Evolutionary conservation across 805 yeast genomes (phyloP).

Genomic region (Saturnispora bothae): DNA sequence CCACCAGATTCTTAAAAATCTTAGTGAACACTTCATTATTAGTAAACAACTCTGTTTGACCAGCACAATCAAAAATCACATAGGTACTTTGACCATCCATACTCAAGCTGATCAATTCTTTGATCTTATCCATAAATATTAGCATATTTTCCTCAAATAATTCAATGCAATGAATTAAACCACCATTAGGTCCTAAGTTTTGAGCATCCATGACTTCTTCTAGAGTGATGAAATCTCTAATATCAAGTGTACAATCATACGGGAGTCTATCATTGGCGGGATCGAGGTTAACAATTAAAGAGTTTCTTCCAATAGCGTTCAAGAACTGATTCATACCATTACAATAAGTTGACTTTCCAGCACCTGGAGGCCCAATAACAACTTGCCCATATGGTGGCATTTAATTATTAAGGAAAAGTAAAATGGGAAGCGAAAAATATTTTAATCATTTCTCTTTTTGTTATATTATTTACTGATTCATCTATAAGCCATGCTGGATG

Average conservation of each 20-base stretch:
- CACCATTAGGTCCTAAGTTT: conserved; percentile 65
- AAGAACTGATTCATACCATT: conserved; percentile 87
- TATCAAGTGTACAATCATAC: conserved; percentile 45
- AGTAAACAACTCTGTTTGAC: conserved; percentile 92
- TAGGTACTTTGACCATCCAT: conserved; percentile 43
- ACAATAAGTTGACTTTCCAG: conserved; percentile 94
- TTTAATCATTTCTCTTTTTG: too few species aligned
- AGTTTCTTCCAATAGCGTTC: conserved; percentile 86
- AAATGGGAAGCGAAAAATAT: background rate
- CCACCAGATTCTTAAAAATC: conserved; percentile 57
- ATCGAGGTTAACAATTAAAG: conserved; percentile 78
- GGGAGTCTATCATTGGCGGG: conserved; percentile 59
- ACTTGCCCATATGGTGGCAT: conserved; percentile 72
- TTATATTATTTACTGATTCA: too few species aligned
- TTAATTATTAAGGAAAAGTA: background rate
- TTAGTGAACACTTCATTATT: conserved; percentile 66
- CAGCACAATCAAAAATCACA: conserved; percentile 82
- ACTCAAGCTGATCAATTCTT: conserved; percentile 36
- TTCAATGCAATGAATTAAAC: conserved; percentile 81
- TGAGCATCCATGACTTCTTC: conserved; percentile 52
- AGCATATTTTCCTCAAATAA: conserved; percentile 46
- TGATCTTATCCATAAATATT: conserved; percentile 45
- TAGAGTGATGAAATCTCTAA: conserved; percentile 43
- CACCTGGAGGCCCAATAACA: conserved; percentile 96
- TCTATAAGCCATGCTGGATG: conserved; percentile 15